Conservation (phyloP, 2,329 filamentous ascomycete genomes). For the Golovinomyces cichoracearum region DNA sequence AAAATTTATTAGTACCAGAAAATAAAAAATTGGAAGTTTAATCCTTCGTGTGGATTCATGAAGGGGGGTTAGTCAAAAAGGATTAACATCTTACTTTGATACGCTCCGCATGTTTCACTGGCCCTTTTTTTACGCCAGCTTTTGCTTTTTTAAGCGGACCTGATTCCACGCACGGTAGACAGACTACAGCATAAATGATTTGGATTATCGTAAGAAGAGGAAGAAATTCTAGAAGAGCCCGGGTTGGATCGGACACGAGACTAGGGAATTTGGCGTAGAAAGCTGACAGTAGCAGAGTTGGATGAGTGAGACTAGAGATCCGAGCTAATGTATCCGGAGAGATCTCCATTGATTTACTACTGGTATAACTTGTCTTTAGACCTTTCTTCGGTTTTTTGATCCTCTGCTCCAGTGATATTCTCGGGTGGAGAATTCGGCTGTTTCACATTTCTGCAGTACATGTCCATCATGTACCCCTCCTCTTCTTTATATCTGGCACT, state of each 20-base stretch:
- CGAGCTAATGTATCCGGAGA: slow-evolving; percentile 18
- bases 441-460: too few species aligned
- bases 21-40: neutral
- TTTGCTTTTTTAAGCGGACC: neutral
- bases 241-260: slow-evolving; percentile 44
- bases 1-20: neutral
- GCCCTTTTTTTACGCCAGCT: neutral
- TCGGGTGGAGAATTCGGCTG: too few species aligned
- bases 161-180: slow-evolving; percentile 35
- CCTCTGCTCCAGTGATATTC: too few species aligned
- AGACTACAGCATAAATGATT: slow-evolving; percentile 31
- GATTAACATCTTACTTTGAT: neutral
- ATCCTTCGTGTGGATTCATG: too few species aligned
- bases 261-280: slow-evolving; percentile 36
- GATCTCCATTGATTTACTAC: slow-evolving; percentile 13
- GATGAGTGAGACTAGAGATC: slow-evolving; percentile 39
- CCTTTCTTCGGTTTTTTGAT: too few species aligned
- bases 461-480: too few species aligned
- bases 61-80: too few species aligned
- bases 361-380: too few species aligned
- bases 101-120: neutral
- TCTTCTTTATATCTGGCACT: too few species aligned
- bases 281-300: slow-evolving; percentile 36
- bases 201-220: slow-evolving; percentile 40
- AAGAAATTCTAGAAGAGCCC: slow-evolving; percentile 33